Evolutionary conservation across 1,284 basidiomycete genomes (phyloP), one percentile per base, ranked within the genome.

Genomic region (Leccinum griseonigrum): DNA sequence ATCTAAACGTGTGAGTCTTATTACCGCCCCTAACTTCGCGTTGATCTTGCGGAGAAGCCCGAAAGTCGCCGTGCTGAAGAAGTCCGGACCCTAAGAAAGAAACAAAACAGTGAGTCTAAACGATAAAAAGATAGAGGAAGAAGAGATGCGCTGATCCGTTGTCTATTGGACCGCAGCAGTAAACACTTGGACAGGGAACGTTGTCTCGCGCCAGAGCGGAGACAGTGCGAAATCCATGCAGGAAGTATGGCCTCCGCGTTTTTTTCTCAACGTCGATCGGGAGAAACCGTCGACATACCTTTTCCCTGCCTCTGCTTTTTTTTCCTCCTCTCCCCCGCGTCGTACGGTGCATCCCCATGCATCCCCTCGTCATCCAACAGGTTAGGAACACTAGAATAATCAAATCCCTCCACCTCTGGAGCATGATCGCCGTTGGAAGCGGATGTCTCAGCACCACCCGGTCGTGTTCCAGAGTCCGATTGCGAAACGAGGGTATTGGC

Each of bases 321-420:
- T 71, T 80, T 83, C 65, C 77, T 78, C 65, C 72, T 77, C 54
- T 57, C 58, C 16, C 56, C 58, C 10, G 61, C 67, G 46, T 71
- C 68, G 70, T 74, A 62, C 67, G 73, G 58, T 79, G 78, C 61
- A 79, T 76, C 32, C 66, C 65, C 65, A 59, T 16, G 59, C 57
- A 53, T 58, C 54, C 79, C 79, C 63, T 85, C 83, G 14, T 57
- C 38, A 69, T 97, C 95, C 64, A 97, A 77, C 60, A 95, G 84
- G 71, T 94, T 94, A 10, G 90, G 85, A 48, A 84, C 85, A 4
- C 80, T 76, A 3, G 82, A 76, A 72, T 95, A 96, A 76, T 95
- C 92, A 71, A 95, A 95, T 43, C 79, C 79, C 54, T 82, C 83
- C 51, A 78, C 75, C 50, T 67, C 67, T 34, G 67, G 68, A 31